A percentile compares a stretch with the other conserved stretches of the same genome.
Conservation (phyloP, 371 early-diverging fungal species). For the Encephalitozoon hellem region DNA sequence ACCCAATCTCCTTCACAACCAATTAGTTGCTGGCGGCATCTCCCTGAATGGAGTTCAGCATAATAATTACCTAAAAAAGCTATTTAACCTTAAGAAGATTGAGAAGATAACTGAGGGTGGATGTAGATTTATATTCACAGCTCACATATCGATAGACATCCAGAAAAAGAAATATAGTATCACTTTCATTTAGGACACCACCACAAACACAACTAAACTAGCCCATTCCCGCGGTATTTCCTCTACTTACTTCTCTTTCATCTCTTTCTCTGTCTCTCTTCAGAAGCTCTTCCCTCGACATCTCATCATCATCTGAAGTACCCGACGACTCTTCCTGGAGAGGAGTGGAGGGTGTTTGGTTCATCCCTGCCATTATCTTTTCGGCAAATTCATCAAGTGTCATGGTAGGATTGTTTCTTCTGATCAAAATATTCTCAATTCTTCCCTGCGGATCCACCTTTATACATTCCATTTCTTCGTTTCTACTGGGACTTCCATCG, state of each 20-base stretch:
- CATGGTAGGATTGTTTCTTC: slow-evolving; percentile 45
- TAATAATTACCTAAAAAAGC: background rate
- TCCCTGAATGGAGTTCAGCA: background rate
- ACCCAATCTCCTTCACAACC: background rate
- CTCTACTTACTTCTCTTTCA: background rate
- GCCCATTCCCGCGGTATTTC: slow-evolving; percentile 23
- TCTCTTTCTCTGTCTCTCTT: slow-evolving; percentile 24
- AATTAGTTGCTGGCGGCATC: background rate
- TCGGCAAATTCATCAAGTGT: slow-evolving; percentile 42
- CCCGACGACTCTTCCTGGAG: background rate
- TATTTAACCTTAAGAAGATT: background rate
- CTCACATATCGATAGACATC: background rate
- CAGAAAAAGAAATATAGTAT: background rate
- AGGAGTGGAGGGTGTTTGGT: background rate
- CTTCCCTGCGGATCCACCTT: background rate
- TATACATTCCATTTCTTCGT: background rate
- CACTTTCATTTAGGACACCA: background rate
- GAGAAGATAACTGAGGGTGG: background rate
- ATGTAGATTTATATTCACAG: background rate
- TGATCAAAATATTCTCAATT: slow-evolving; percentile 5
- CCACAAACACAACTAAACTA: background rate
- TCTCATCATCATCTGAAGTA: background rate
- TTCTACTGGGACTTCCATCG: background rate
- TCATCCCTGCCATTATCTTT: background rate
- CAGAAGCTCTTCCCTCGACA: background rate